Evolutionary conservation across 176 grass and related monocot species (phyloP).

Genomic region (Phoenix dactylifera): DNA sequence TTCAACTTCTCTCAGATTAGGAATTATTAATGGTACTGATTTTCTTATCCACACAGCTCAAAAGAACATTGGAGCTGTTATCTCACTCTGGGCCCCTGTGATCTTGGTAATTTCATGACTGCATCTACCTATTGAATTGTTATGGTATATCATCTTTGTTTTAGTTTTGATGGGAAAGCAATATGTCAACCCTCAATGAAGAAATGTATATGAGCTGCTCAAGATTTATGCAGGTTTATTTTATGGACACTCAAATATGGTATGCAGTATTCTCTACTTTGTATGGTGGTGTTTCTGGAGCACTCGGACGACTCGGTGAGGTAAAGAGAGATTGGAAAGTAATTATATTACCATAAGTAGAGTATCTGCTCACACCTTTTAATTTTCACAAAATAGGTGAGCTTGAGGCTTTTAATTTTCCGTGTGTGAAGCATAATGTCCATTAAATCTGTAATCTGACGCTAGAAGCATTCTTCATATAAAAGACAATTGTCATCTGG

Average conservation of each 20-base stretch:
- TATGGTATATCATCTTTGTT: too few relatives aligned
- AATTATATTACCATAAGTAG: too few relatives aligned
- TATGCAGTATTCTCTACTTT: slow-evolving; percentile 89
- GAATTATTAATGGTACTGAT: slow-evolving; percentile 9
- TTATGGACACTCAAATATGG: slow-evolving; percentile 99
- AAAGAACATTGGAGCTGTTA: slow-evolving; percentile 66
- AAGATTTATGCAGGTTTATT: slow-evolving; percentile 58
- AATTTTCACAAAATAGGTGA: too few relatives aligned
- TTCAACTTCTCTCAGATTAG: neutral
- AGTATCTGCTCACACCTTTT: too few relatives aligned
- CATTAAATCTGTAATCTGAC: too few relatives aligned
- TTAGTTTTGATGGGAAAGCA: too few relatives aligned
- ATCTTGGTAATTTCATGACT: slow-evolving; percentile 40
- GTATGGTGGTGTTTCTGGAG: slow-evolving; percentile 86
- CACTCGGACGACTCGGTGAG: slow-evolving; percentile 91
- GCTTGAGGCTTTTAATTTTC: too few relatives aligned
- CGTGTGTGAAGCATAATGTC: too few relatives aligned
- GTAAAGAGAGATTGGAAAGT: slow-evolving; percentile 21
- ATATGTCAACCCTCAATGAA: too few relatives aligned
- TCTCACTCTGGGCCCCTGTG: slow-evolving; percentile 87
- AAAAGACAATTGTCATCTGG: too few relatives aligned
- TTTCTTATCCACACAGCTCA: slow-evolving; percentile 42
- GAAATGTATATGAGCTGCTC: neutral
- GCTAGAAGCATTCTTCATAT: too few relatives aligned
- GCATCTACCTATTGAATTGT: too few relatives aligned